Conservation (phyloP, 1,284 basidiomycete species). For the Ustilago trichophora region DNA sequence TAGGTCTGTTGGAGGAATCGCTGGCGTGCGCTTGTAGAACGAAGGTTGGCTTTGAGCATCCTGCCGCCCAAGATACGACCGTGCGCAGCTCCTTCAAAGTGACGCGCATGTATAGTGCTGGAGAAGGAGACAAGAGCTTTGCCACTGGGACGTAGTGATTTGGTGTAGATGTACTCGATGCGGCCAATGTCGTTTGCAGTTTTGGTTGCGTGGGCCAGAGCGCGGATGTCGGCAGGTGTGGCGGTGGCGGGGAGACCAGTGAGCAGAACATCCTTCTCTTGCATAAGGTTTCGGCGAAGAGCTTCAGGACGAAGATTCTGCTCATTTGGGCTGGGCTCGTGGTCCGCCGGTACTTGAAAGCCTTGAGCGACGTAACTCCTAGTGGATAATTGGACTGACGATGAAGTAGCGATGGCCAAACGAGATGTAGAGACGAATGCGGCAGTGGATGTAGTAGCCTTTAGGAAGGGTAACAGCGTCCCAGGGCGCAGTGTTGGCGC, state of each 20-base stretch:
- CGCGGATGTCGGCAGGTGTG: slow-evolving; percentile 31
- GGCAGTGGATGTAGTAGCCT: background rate
- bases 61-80: slow-evolving; percentile 27
- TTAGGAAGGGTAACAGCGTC: background rate
- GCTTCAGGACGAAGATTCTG: background rate
- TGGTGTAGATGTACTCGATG: slow-evolving; percentile 37
- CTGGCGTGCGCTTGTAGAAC: background rate
- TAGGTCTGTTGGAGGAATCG: slow-evolving; percentile 4
- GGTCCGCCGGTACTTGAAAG: background rate
- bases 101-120: slow-evolving; percentile 3
- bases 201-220: slow-evolving; percentile 9
- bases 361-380: background rate
- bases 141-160: slow-evolving; percentile 10
- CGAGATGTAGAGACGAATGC: background rate
- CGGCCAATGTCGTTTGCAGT: slow-evolving; percentile 22
- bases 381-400: background rate
- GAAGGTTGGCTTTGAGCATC: slow-evolving; percentile 13
- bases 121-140: slow-evolving; percentile 30
- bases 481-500: slow-evolving; percentile 21
- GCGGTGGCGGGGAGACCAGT: slow-evolving; percentile 25
- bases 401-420: background rate
- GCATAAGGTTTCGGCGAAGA: background rate
- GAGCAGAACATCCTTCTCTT: slow-evolving; percentile 29
- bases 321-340: background rate
- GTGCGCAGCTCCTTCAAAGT: slow-evolving; percentile 15